Evolutionary conservation across 2,329 filamentous ascomycete genomes (phyloP).

Genomic region (Tolypocladium amazonense): DNA sequence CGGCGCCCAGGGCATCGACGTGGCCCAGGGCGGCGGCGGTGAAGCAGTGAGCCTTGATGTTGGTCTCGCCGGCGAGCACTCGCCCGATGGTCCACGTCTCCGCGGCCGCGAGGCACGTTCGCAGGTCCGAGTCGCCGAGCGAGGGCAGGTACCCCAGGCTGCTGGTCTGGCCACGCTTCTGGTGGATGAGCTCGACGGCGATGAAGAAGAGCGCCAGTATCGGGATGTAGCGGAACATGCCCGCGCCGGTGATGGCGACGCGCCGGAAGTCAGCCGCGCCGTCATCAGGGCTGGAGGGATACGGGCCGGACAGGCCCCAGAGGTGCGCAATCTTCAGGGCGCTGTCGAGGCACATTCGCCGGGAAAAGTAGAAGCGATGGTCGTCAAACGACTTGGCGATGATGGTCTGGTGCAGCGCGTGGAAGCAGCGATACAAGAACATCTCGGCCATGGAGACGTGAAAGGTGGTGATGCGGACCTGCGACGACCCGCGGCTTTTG

Average conservation of each 20-base stretch:
- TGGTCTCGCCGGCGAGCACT: slow-evolving; percentile 31
- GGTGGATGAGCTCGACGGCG: slow-evolving; percentile 33
- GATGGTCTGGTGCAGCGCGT: slow-evolving; percentile 44
- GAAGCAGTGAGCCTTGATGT: slow-evolving; percentile 29
- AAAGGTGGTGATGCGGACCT: slow-evolving; percentile 21
- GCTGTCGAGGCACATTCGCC: slow-evolving; percentile 36
- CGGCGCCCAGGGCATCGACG: slow-evolving; percentile 21
- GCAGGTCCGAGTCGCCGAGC: slow-evolving; percentile 20
- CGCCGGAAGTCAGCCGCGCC: slow-evolving; percentile 15
- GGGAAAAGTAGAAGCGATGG: slow-evolving; percentile 40
- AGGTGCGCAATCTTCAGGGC: slow-evolving; percentile 24
- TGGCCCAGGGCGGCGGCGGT: slow-evolving; percentile 19
- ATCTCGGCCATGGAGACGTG: slow-evolving; percentile 31
- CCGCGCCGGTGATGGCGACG: slow-evolving; percentile 27
- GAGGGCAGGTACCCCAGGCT: slow-evolving; percentile 18
- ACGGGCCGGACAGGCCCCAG: slow-evolving; percentile 14
- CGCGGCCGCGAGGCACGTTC: slow-evolving; percentile 15
- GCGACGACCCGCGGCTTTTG: slow-evolving; percentile 9
- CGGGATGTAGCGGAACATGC: slow-evolving; percentile 30
- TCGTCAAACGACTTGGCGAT: slow-evolving; percentile 31
- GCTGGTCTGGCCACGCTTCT: slow-evolving; percentile 28
- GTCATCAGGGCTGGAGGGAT: slow-evolving; percentile 4
- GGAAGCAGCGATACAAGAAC: slow-evolving; percentile 34
- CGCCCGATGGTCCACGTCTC: slow-evolving; percentile 20
- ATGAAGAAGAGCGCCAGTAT: slow-evolving; percentile 30